Evolutionary conservation across 2,329 filamentous ascomycete species (phyloP).

Genomic region (Penicillium sp.): DNA sequence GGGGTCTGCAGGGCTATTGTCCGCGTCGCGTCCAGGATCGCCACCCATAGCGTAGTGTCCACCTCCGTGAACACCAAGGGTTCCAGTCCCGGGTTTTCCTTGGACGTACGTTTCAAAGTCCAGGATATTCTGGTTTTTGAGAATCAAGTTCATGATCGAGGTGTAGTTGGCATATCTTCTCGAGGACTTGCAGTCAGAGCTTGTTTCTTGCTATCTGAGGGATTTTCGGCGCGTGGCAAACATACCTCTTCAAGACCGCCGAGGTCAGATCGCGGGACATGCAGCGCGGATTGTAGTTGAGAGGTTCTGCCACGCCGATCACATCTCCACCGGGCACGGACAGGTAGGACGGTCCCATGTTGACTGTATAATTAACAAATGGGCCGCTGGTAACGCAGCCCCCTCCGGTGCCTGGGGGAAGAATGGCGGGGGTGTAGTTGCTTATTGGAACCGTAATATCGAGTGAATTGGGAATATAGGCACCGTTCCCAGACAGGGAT

Average conservation of each 20-base stretch:
- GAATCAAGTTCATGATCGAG: conserved; percentile 22
- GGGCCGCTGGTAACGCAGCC: conserved; percentile 38
- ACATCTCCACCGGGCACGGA: conserved; percentile 10
- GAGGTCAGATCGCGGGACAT: conserved; percentile 28
- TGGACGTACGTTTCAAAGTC: conserved; percentile 42
- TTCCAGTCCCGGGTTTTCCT: conserved; percentile 31
- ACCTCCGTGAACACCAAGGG: conserved; percentile 44
- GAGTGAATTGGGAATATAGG: conserved; percentile 26
- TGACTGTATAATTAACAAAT: conserved; percentile 34
- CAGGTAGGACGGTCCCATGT: conserved; percentile 25
- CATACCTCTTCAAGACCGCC: conserved; percentile 13
- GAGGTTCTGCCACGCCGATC: conserved; percentile 11
- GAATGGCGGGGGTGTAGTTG: conserved; percentile 38
- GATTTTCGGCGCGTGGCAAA: too few species aligned
- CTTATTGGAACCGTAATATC: conserved; percentile 20
- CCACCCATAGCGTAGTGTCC: conserved; percentile 50
- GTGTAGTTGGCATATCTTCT: conserved; percentile 25
- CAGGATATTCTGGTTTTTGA: conserved; percentile 21
- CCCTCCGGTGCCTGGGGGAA: conserved; percentile 28
- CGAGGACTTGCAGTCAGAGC: too few species aligned
- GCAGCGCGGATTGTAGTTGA: conserved; percentile 32
- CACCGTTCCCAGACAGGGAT: conserved; percentile 49
- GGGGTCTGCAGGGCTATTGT: conserved; percentile 48
- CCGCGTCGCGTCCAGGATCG: conserved; percentile 48
- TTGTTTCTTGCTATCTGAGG: too few species aligned